Evolutionary conservation across 129 eudicot genomes (phyloP).

Genomic region (Daucus carota): DH1_v3.0 NC_030381.2:4485001-4485500

Average conservation of each 20-base stretch:
- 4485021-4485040: not conserved
- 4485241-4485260: slow-evolving; percentile 98
- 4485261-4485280: slow-evolving; percentile 86
- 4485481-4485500: slow-evolving; percentile 66
- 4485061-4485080: not conserved
- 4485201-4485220: slow-evolving; percentile 98
- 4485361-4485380: slow-evolving; percentile 5
- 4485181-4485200: slow-evolving; percentile 32
- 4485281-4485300: slow-evolving; percentile 96
- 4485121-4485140: no score
- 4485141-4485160: not conserved
- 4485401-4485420: not conserved
- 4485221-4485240: slow-evolving; percentile 91
- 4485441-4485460: no score
- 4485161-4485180: not conserved
- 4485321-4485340: slow-evolving; percentile 77
- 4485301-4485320: slow-evolving; percentile 74
- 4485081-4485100: no score
- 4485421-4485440: not conserved
- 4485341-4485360: slow-evolving; percentile 16
- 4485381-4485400: not conserved
- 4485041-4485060: not conserved
- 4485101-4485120: no score
- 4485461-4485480: not conserved
- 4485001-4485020: not conserved